A percentile compares a stretch with the other conserved stretches of the same genome.
These are phyloP conservation scores for Fraxinus sp. DNA, from an alignment of 305 asterid species.

Conservation along the genomic window DNA sequence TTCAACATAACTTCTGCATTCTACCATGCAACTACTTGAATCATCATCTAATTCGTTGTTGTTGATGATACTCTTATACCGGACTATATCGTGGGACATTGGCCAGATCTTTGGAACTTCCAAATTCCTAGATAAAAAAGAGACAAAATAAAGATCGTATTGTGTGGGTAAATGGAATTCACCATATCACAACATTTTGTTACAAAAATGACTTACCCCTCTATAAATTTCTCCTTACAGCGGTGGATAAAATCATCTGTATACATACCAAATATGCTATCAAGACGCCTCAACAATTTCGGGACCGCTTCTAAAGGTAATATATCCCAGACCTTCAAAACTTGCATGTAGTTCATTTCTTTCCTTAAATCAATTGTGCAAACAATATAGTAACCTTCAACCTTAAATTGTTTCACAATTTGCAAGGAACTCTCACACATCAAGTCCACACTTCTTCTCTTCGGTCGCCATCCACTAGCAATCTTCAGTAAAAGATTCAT, in stretches of 20 bases:
- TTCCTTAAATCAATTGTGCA: constrained; percentile 57
- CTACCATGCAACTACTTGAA: constrained; percentile 24
- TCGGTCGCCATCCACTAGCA: constrained; percentile 77
- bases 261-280: constrained; percentile 45
- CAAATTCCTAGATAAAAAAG: constrained; percentile 41
- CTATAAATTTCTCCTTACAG: constrained; percentile 51
- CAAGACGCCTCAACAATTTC: constrained; percentile 51
- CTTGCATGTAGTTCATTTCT: constrained; percentile 48
- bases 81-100: constrained; percentile 28
- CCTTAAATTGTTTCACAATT: constrained; percentile 55
- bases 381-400: constrained; percentile 42
- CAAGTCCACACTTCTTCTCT: constrained; percentile 46
- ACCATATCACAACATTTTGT: not conserved
- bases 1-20: constrained; percentile 50
- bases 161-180: not conserved
- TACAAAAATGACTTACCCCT: constrained; percentile 45
- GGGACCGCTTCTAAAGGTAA: constrained; percentile 43
- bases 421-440: constrained; percentile 44
- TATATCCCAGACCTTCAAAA: constrained; percentile 68
- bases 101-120: constrained; percentile 71
- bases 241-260: constrained; percentile 52
- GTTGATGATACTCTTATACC: constrained; percentile 38
- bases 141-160: not conserved
- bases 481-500: constrained; percentile 47
- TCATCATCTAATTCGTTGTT: constrained; percentile 4